Percentiles rank a stretch among this genome's conserved stretches.
These are phyloP conservation scores for Xerocomus potaroensis DNA, from an alignment of 768 basidiomycete genomes.

Conservation along the genomic window DNA sequence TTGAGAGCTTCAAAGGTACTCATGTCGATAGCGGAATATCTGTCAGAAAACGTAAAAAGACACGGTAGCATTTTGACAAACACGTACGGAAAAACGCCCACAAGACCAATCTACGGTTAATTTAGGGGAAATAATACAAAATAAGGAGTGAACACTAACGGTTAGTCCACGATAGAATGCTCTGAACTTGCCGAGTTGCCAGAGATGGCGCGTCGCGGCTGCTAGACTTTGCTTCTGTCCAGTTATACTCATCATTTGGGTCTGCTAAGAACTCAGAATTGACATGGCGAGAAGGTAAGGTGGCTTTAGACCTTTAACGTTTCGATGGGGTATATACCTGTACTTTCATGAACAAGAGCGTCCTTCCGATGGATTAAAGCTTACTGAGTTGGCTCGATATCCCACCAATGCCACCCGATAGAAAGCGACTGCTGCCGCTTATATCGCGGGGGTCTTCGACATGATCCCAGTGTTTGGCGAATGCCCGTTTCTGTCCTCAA, in stretches of 20 bases:
- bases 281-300: not conserved
- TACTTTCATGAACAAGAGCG: conserved; percentile 14
- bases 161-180: conserved; percentile 90
- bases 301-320: conserved; percentile 70
- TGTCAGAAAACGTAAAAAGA: conserved; percentile 25
- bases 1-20: conserved; percentile 96
- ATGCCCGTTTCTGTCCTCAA: conserved; percentile 76
- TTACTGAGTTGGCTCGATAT: conserved; percentile 85
- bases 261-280: conserved; percentile 37
- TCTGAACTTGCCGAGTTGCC: conserved; percentile 70
- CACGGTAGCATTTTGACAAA: not conserved
- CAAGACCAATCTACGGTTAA: conserved; percentile 70
- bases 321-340: conserved; percentile 95
- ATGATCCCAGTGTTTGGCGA: conserved; percentile 87
- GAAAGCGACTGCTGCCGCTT: conserved; percentile 86
- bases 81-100: conserved; percentile 92
- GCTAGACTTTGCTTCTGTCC: conserved; percentile 56
- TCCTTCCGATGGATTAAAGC: conserved; percentile 25
- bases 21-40: conserved; percentile 95
- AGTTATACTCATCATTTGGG: conserved; percentile 94
- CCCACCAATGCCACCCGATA: conserved; percentile 96
- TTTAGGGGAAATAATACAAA: conserved; percentile 11
- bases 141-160: conserved; percentile 47
- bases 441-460: conserved; percentile 88
- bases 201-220: conserved; percentile 67